Percentiles rank a stretch among this genome's conserved stretches.
Evolutionary conservation across 176 grass and related monocot species (phyloP).

Genomic region (Eragrostis curvula): DNA sequence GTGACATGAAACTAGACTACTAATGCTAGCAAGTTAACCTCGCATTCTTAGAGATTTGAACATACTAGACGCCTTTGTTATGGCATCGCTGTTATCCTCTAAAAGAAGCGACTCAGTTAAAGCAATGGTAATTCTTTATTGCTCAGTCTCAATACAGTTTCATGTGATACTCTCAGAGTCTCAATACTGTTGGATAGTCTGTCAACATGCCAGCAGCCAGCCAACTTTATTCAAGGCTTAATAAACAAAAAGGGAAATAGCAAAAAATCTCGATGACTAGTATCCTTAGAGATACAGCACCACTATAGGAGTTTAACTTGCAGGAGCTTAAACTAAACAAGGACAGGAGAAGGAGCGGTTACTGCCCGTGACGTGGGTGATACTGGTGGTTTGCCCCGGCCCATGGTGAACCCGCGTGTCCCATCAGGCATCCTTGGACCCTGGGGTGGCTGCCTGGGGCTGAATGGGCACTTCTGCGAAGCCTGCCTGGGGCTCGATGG

Average conservation of each 20-base stretch:
- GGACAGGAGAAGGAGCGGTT: conserved; percentile 38
- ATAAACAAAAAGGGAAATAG: not conserved
- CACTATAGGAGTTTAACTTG: conserved; percentile 21
- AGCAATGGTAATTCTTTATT: conserved; percentile 16
- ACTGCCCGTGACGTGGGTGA: conserved; percentile 1
- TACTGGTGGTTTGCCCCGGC: conserved; percentile 48
- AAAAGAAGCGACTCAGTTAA: not conserved
- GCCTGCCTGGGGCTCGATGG: conserved; percentile 38
- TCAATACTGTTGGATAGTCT: too few species aligned
- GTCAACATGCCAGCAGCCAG: conserved; percentile 21
- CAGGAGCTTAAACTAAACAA: conserved; percentile 35
- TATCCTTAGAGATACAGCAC: conserved; percentile 31
- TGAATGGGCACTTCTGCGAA: conserved; percentile 44
- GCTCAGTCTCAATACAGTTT: conserved; percentile 14
- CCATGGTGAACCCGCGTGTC: conserved; percentile 73
- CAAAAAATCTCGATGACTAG: conserved; percentile 21
- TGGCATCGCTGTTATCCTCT: not conserved
- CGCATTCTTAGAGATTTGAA: not conserved
- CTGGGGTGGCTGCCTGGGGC: conserved; percentile 53
- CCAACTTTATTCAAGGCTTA: conserved; percentile 50
- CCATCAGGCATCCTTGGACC: conserved; percentile 80
- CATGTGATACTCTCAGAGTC: conserved; percentile 6
- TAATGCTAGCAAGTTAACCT: not conserved
- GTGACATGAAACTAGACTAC: not conserved
- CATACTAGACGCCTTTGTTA: not conserved